These are phyloP conservation scores for Mortierella sp. DNA, from an alignment of 371 early-diverging fungal species.

Conservation along the genomic window DNA sequence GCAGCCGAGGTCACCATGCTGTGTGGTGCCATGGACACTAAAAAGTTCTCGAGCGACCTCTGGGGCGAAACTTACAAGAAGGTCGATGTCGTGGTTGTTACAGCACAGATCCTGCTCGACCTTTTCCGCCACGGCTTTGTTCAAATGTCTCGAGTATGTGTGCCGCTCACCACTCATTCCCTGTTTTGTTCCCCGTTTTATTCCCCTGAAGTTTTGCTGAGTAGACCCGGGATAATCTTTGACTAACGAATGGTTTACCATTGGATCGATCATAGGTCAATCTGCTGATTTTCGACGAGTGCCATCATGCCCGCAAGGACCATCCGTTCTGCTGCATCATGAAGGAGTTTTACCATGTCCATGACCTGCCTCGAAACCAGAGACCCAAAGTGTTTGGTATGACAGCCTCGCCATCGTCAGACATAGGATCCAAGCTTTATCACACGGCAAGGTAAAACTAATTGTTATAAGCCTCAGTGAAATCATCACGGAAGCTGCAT, in stretches of 20 bases:
- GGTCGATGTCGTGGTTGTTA: conserved; percentile 87
- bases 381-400: conserved; percentile 92
- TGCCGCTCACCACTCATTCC: not conserved
- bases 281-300: conserved; percentile 93
- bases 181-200: not conserved
- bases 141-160: conserved; percentile 69
- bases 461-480: not conserved
- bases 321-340: conserved; percentile 91
- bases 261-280: conserved; percentile 65
- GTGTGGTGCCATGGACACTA: conserved; percentile 79
- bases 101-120: conserved; percentile 87
- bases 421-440: conserved; percentile 18
- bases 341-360: conserved; percentile 80
- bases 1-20: conserved; percentile 69
- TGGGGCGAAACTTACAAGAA: conserved; percentile 74
- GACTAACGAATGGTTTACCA: not conserved
- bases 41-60: conserved; percentile 68
- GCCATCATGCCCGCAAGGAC: conserved; percentile 88
- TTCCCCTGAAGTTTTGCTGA: not conserved
- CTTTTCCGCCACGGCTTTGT: conserved; percentile 79
- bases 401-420: conserved; percentile 88
- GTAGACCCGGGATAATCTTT: not conserved
- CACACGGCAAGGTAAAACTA: conserved; percentile 59
- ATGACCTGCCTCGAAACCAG: conserved; percentile 54
- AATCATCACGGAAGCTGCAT: not conserved